Evolutionary conservation across 2,329 filamentous ascomycete genomes (phyloP), one percentile per base, ranked within the genome.

Genomic region (Fusarium pseudograminearum): DNA sequence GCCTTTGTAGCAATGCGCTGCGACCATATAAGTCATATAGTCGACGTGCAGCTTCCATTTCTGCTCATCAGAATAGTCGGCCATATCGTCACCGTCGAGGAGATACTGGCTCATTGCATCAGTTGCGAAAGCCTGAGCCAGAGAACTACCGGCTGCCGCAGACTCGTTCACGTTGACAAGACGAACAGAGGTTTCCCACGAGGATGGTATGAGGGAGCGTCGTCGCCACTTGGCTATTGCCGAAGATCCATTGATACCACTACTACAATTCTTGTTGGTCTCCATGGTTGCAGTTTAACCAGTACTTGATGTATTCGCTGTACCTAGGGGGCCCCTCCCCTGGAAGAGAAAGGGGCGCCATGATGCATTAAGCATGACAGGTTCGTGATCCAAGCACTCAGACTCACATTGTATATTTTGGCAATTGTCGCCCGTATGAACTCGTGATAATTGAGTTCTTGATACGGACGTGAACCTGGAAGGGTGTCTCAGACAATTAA

Each of bases 51-150:
- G 84, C 70, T 89, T 87, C 90, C 91, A 96, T 76, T 90, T 90
- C 76, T 89, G 83, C 78, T 92, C 87, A 74, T 88, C 84, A 48
- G 88, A 85, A 80, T 86, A 87, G 66, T 84, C 79, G 66, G 83
- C 84, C 80, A 88, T 87, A 77, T 93, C 91, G 63, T 90, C 88
- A 46, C 89, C 88, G 75, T 92, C 88, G 73, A 94, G 84, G 74
- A 93, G 89, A 81, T 95, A 96, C 78, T 87, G 85, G 66, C 90
- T 89, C 67, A 93, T 86, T 61, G 92, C 87, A 78, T 96, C 93
- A 65, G 89, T 83, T 61, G 87, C 89, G 81, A 97, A 96, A 68
- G 93, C 90, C 77, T 93, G 89, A 47, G 93, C 90, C 71, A 97
- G 86, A 74, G 90, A 90, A 36, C 86, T 82, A 28, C 90, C 91